Evolutionary conservation across 164 flowering plant species (phyloP).

Genomic region (Stephania cephalantha): DNA sequence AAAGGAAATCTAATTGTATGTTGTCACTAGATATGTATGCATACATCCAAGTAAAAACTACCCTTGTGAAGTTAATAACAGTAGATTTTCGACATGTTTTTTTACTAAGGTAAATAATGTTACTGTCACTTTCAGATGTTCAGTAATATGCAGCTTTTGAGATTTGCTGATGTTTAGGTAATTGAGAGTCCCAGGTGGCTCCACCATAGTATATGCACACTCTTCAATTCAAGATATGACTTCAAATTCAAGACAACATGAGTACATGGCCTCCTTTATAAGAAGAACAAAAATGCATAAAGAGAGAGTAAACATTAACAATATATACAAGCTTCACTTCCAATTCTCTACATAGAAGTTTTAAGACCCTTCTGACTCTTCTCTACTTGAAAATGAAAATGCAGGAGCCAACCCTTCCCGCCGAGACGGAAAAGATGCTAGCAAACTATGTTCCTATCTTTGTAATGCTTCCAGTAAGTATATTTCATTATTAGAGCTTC

Average conservation of each 20-base stretch:
- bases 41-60: not conserved
- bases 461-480: slow-evolving; percentile 54
- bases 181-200: not conserved
- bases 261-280: not conserved
- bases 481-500: not conserved
- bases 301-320: not conserved
- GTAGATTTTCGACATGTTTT: not conserved
- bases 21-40: not conserved
- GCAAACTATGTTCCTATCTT: slow-evolving; percentile 63
- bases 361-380: not conserved
- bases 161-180: not conserved
- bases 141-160: not conserved
- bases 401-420: slow-evolving; percentile 29
- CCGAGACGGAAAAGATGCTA: slow-evolving; percentile 36
- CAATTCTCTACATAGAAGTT: slow-evolving; percentile 1
- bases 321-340: not conserved
- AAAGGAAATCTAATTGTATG: not conserved
- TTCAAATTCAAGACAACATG: not conserved
- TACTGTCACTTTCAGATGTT: not conserved
- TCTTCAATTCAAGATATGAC: not conserved
- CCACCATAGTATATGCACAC: not conserved
- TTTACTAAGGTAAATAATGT: not conserved
- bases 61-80: not conserved
- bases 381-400: slow-evolving; percentile 12
- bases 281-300: not conserved